phyloP scores from a whole-genome alignment of 1,139 yeast genomes.

The Suhomyces taliae region DNA sequence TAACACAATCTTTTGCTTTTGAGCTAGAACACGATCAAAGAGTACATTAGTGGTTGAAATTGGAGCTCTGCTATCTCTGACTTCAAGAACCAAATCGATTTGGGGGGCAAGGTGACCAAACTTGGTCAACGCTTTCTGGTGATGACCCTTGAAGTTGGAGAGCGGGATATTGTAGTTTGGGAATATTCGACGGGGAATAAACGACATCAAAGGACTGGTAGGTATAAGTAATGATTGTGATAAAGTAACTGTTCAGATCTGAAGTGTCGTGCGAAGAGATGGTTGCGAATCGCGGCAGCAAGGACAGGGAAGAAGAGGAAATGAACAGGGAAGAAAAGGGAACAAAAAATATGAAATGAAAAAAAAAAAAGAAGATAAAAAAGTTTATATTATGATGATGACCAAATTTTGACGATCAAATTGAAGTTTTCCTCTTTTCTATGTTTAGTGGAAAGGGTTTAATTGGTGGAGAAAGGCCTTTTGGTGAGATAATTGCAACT shows the following conservation, averaged over 20 bases:
- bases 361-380: too few species aligned
- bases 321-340: too few species aligned
- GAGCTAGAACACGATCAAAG: conserved; percentile 66
- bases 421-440: too few species aligned
- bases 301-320: neutral
- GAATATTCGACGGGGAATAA: conserved; percentile 48
- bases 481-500: too few species aligned
- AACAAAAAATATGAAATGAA: too few species aligned
- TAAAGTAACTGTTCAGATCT: too few species aligned
- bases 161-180: conserved; percentile 71
- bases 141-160: conserved; percentile 91
- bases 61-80: conserved; percentile 90
- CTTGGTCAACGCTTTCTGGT: conserved; percentile 71
- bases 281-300: neutral
- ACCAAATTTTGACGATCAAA: too few species aligned
- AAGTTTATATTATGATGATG: too few species aligned
- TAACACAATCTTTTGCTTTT: conserved; percentile 57
- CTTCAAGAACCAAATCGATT: conserved; percentile 76
- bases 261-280: neutral
- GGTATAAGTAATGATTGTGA: too few species aligned
- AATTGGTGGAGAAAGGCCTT: too few species aligned
- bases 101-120: conserved; percentile 76
- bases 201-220: conserved; percentile 25
- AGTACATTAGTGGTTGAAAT: conserved; percentile 77
- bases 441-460: too few species aligned